A percentile compares a stretch with the other conserved stretches of the same genome.
Evolutionary conservation across 73 alveolate genomes (phyloP).

Genomic region (Symbiodinium pilosum): DNA sequence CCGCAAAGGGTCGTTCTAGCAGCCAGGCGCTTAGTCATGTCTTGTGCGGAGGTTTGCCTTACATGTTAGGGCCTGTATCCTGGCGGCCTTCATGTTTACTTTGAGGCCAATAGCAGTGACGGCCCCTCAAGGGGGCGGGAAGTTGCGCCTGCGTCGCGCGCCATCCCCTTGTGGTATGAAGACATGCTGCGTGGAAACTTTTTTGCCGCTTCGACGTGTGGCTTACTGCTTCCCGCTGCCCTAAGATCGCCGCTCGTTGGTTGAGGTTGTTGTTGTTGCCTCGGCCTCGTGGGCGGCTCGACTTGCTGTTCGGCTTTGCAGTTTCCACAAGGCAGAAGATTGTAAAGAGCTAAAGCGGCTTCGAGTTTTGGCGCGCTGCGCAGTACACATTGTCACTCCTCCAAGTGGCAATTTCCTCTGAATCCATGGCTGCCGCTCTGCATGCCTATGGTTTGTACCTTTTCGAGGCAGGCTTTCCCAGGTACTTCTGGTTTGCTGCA

Average conservation of each 20-base stretch:
- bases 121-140: neutral
- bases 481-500: neutral
- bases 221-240: neutral
- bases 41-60: neutral
- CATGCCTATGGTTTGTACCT: neutral
- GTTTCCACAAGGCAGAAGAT: neutral
- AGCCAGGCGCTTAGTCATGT: neutral
- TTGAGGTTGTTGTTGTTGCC: neutral
- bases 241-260: neutral
- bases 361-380: neutral
- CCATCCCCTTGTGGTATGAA: neutral
- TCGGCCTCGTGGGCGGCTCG: neutral
- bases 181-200: neutral
- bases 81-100: neutral
- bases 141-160: neutral
- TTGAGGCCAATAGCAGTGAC: neutral
- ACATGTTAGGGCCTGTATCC: constrained; percentile 1
- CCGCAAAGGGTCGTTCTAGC: constrained; percentile 14
- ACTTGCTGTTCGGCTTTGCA: neutral
- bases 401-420: no score
- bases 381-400: no score
- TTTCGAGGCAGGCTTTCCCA: neutral
- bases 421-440: neutral
- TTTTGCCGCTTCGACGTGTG: neutral
- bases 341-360: neutral